Evolutionary conservation across 2,329 filamentous ascomycete species (phyloP).

Genomic region (Albifimbria verrucaria): DNA sequence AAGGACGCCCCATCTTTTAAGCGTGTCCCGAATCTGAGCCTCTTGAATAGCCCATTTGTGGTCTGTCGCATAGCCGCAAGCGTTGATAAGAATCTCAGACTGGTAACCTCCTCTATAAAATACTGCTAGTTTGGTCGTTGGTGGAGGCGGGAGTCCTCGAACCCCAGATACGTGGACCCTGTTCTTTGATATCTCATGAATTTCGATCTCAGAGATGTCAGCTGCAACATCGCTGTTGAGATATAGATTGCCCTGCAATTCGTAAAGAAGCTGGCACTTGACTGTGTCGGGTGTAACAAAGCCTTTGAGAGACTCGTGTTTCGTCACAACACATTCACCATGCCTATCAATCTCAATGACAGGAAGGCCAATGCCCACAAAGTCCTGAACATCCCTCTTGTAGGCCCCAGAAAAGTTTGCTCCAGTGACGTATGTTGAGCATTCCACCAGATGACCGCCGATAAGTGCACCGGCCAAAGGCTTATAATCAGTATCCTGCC

Average conservation of each 20-base stretch:
- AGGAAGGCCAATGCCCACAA: constrained; percentile 38
- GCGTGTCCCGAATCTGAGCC: constrained; percentile 41
- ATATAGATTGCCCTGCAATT: constrained; percentile 45
- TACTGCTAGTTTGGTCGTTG: constrained; percentile 50
- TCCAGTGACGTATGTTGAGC: constrained; percentile 47
- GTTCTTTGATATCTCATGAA: constrained; percentile 30
- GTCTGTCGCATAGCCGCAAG: constrained; percentile 42
- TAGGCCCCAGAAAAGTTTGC: constrained; percentile 46
- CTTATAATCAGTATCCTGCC: constrained; percentile 41
- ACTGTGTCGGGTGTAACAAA: constrained; percentile 32
- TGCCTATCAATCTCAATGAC: constrained; percentile 45
- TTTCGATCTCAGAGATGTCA: constrained; percentile 28
- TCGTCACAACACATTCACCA: constrained; percentile 45
- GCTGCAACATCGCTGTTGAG: constrained; percentile 47
- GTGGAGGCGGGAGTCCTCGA: constrained; percentile 39
- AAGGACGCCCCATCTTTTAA: constrained; percentile 29
- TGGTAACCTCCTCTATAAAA: constrained; percentile 47
- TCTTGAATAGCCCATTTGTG: constrained; percentile 49
- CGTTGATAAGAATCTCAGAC: constrained; percentile 40
- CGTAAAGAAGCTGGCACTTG: constrained; percentile 47
- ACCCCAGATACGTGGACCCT: constrained; percentile 38
- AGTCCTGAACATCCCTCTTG: constrained; percentile 11
- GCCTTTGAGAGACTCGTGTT: constrained; percentile 41
- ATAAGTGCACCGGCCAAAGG: constrained; percentile 42
- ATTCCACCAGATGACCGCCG: constrained; percentile 49